A percentile compares a stretch with the other conserved stretches of the same genome.
These are phyloP conservation scores for Bidens hawaiensis DNA, from an alignment of 140 eudicot species.

Conservation along the genomic window DNA sequence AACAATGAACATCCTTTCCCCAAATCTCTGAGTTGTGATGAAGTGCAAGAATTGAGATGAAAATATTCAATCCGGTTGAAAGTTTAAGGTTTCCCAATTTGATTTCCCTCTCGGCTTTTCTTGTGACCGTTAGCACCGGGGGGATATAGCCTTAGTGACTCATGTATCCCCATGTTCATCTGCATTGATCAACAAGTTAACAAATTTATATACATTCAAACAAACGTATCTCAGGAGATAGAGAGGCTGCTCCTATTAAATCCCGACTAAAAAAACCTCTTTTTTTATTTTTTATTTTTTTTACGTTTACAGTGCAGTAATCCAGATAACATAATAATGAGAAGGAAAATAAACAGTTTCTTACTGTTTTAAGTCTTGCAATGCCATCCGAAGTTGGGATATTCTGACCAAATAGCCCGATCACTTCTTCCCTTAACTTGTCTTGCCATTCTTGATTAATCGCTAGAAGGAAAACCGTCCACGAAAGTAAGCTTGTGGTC, in stretches of 20 bases:
- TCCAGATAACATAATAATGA: too few species aligned
- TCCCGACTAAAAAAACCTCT: too few species aligned
- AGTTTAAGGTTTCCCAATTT: constrained; percentile 32
- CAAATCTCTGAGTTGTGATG: constrained; percentile 41
- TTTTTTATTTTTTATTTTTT: too few species aligned
- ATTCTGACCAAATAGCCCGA: constrained; percentile 29
- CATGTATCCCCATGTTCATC: constrained; percentile 59
- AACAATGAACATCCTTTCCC: constrained; percentile 44
- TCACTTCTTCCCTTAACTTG: constrained; percentile 39
- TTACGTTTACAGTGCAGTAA: too few species aligned
- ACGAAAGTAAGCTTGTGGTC: constrained; percentile 55
- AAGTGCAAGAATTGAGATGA: constrained; percentile 43
- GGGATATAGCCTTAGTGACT: constrained; percentile 54
- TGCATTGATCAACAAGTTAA: constrained; percentile 12
- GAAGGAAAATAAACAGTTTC: neutral
- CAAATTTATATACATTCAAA: neutral
- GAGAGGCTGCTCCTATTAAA: too few species aligned
- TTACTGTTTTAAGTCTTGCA: constrained; percentile 46
- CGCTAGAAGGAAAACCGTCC: constrained; percentile 54
- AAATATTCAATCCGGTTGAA: constrained; percentile 35
- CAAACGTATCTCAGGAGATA: too few species aligned
- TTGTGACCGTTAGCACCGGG: constrained; percentile 38
- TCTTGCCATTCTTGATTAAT: constrained; percentile 53
- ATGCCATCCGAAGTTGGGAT: constrained; percentile 49
- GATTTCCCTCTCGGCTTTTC: constrained; percentile 36